Conservation (phyloP, 2,329 filamentous ascomycete species). For the Chaetomium sp. region DNA sequence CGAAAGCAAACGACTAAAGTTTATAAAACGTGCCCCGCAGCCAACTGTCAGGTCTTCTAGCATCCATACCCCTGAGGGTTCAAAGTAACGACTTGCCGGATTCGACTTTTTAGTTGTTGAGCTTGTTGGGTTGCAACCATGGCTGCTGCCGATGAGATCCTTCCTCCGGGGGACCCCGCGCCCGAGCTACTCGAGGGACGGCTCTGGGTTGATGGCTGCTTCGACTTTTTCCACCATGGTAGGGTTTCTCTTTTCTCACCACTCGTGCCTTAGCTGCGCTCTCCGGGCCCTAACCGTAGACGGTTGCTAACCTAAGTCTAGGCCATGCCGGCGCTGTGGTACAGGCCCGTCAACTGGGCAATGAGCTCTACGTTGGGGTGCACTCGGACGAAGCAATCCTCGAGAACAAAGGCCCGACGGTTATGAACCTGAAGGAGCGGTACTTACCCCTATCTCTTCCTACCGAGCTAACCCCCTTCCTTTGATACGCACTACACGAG, state of each 20-base stretch:
- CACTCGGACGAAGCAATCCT: conserved; percentile 95
- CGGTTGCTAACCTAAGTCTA: conserved; percentile 30
- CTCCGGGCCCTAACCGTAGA: not conserved
- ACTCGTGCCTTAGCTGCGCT: too few relatives aligned
- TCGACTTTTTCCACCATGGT: conserved; percentile 98
- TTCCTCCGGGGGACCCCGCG: conserved; percentile 42
- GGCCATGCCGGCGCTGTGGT: conserved; percentile 96
- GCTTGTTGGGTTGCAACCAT: conserved; percentile 7
- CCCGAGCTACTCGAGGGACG: conserved; percentile 58
- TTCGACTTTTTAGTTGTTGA: not conserved
- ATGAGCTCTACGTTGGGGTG: conserved; percentile 82
- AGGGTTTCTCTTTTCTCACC: conserved; percentile 22
- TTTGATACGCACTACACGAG: too few relatives aligned
- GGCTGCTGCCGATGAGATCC: conserved; percentile 16
- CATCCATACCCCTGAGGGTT: too few relatives aligned
- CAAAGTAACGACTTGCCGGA: too few relatives aligned
- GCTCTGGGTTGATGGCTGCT: conserved; percentile 98
- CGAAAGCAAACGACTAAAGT: too few relatives aligned
- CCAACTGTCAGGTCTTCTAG: too few relatives aligned
- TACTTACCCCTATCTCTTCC: conserved; percentile 30
- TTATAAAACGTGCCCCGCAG: too few relatives aligned
- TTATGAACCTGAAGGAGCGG: conserved; percentile 92
- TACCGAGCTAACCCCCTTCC: conserved; percentile 25
- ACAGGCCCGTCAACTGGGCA: conserved; percentile 85
- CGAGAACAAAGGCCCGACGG: conserved; percentile 94